These are phyloP conservation scores for Leccinum imitatum DNA, from an alignment of 768 basidiomycete genomes.

Conservation along the genomic window DNA sequence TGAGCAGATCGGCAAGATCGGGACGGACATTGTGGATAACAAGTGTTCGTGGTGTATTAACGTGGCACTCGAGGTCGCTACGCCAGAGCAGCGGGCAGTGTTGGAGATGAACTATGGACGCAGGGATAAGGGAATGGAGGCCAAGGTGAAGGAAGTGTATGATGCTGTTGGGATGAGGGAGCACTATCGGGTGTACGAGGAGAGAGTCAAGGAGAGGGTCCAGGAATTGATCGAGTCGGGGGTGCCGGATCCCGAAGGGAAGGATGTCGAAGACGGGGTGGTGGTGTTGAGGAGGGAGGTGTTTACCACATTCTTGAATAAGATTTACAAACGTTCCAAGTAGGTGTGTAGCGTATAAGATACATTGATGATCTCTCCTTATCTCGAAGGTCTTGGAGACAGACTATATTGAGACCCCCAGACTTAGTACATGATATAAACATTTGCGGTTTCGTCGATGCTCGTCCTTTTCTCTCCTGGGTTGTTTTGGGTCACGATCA, in stretches of 20 bases:
- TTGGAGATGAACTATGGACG: conserved; percentile 67
- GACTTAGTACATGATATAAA: too few relatives aligned
- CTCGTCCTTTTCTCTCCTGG: too few relatives aligned
- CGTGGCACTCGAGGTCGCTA: conserved; percentile 70
- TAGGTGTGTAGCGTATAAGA: conserved; percentile 17
- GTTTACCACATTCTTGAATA: conserved; percentile 82
- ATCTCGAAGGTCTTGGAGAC: too few relatives aligned
- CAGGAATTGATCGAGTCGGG: conserved; percentile 60
- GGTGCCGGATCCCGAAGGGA: conserved; percentile 39
- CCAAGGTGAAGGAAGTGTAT: conserved; percentile 60
- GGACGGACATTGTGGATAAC: conserved; percentile 98
- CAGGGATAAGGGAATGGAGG: conserved; percentile 48
- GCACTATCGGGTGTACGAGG: conserved; percentile 79
- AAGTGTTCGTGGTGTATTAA: conserved; percentile 98
- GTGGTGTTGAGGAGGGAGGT: conserved; percentile 58
- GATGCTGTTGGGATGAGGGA: conserved; percentile 27
- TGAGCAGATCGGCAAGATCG: conserved; percentile 93
- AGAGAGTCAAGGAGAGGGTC: conserved; percentile 62
- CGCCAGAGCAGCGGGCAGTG: conserved; percentile 51
- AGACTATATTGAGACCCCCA: too few relatives aligned
- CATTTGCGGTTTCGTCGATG: too few relatives aligned
- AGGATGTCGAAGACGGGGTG: conserved; percentile 7
- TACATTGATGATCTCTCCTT: too few relatives aligned
- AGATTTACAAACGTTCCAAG: conserved; percentile 73
- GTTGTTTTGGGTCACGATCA: too few relatives aligned